These are phyloP conservation scores for Quercus tomentella DNA, from an alignment of 331 rosid species.

Conservation along the genomic window DNA sequence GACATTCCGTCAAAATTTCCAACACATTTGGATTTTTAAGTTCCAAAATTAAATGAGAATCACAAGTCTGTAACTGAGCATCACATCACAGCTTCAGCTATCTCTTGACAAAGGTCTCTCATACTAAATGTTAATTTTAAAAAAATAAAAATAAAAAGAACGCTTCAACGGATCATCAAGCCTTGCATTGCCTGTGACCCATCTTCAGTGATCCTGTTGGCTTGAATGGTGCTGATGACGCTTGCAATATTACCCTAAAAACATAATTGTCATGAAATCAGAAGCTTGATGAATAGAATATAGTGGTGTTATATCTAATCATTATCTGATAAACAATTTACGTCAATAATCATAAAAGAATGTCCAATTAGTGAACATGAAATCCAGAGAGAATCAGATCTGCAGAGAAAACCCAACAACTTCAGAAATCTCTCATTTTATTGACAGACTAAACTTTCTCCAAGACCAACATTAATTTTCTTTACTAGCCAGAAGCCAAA, in stretches of 20 bases:
- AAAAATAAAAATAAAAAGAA: background rate
- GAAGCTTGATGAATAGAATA: background rate
- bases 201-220: conserved; percentile 65
- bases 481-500: background rate
- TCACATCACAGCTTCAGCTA: background rate
- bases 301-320: background rate
- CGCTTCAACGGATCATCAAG: conserved; percentile 57
- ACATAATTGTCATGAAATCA: background rate
- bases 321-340: background rate
- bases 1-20: background rate
- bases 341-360: background rate
- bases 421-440: background rate
- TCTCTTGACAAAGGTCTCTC: background rate
- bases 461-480: background rate
- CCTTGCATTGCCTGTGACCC: conserved; percentile 74
- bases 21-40: background rate
- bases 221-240: conserved; percentile 79
- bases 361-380: background rate
- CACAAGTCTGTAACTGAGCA: background rate
- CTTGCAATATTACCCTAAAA: conserved; percentile 68
- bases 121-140: background rate
- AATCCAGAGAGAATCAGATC: background rate
- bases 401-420: background rate
- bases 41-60: background rate
- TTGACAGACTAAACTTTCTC: background rate